Base-by-base conservation (phyloP, 768 basidiomycete species). In the Terana coerulea region DNA sequence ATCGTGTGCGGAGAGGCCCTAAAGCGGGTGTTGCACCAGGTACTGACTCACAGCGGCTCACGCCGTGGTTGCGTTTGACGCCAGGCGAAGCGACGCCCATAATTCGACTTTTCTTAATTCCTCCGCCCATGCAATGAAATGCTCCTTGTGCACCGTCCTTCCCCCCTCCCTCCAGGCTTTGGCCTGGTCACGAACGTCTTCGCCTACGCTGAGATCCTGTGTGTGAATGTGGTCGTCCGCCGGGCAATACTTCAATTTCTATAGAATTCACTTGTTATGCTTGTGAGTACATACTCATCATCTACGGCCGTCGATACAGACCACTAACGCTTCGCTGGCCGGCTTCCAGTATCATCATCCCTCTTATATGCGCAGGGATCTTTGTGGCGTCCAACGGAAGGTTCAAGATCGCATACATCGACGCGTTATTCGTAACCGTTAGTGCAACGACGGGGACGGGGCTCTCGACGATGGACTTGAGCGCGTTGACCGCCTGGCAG, bases 341-440 rank as follows among this genome's bases (percentile, higher is more conserved):
- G 6, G n/a, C 45, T 21, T 59, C 35, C 61, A 91, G 88, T 60
- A 85, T 80, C 7, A 76, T 91, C 63, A 81, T 82, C 0, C 95
- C 95, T 1, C 73, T 97, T 57, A 69, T 93, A 49, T 79, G 81
- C 55, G 88, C 90, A n/a, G 82, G 69, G 31, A 83, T 98, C 49
- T 80, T 97, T 61, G 95, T 88, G 61, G 91, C 83, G 24, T 79
- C 78, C 68, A 93, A 93, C 74, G 91, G 88, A 36, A 67, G 71
- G 41, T 80, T 78, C 60, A 82, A 77, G 36, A 78, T 93, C 31
- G 60, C 78, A n/a, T 94, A 88, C 65, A 74, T 91, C 64, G 91
- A 94, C 63, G 76, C 81, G 5, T 75, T 93, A 26, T 94, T 83
- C 73, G 80, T 79, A 65, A 87, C 80, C 51, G 79, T 89, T 61